phyloP scores from a whole-genome alignment of 495 filamentous ascomycete genomes.

The Aspergillus diversus region DNA sequence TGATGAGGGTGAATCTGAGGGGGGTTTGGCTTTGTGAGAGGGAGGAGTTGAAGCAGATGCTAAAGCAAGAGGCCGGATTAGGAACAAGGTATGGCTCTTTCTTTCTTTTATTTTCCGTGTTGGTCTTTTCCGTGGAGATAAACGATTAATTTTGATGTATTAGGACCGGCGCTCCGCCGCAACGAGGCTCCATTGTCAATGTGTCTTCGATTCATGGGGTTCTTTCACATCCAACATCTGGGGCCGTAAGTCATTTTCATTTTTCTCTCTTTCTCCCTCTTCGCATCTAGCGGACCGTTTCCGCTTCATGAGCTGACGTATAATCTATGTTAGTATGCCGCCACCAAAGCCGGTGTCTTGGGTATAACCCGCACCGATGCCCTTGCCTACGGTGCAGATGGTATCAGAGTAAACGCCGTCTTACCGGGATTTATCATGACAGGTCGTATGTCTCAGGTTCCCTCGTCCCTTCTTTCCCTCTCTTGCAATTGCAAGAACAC shows the following conservation, averaged over 20 bases:
- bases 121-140: neutral
- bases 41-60: constrained; percentile 16
- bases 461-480: neutral
- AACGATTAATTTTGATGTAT: neutral
- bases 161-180: constrained; percentile 13
- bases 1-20: constrained; percentile 17
- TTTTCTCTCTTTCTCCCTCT: neutral
- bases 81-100: neutral
- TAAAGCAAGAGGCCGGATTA: neutral
- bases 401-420: constrained; percentile 19
- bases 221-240: constrained; percentile 18
- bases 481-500: neutral
- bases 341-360: constrained; percentile 19
- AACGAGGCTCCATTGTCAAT: constrained; percentile 23
- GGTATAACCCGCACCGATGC: constrained; percentile 22
- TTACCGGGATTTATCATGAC: constrained; percentile 20
- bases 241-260: constrained; percentile 4
- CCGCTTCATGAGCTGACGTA: too few relatives aligned
- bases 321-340: constrained; percentile 1
- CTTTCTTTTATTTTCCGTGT: neutral
- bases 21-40: constrained; percentile 19
- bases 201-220: constrained; percentile 18
- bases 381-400: constrained; percentile 15
- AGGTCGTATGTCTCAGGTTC: neutral
- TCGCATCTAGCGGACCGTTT: neutral